phyloP scores from a whole-genome alignment of 345 rosid genomes.

The Gossypium raimondii region DNA sequence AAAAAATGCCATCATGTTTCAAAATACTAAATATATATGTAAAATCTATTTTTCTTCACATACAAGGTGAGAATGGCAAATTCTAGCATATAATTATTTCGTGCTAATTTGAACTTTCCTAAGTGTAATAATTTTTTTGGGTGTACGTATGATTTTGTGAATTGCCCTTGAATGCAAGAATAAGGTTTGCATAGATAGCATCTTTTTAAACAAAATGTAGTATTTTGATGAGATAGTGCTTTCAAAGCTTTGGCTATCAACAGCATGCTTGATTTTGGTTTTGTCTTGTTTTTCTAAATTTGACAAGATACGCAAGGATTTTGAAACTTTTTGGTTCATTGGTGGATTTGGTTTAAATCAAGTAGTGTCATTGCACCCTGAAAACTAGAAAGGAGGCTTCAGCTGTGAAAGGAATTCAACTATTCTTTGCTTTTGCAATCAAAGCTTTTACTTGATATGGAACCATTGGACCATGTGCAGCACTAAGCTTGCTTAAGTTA shows the following conservation, averaged over 20 bases:
- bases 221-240: neutral
- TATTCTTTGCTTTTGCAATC: neutral
- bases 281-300: neutral
- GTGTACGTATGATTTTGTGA: neutral
- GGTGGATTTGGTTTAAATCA: neutral
- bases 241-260: neutral
- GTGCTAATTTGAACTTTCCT: too few species aligned
- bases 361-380: neutral
- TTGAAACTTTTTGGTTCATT: neutral
- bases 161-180: neutral
- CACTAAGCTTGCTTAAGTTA: neutral
- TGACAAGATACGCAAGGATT: neutral
- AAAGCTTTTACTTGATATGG: neutral
- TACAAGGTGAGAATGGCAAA: neutral
- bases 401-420: neutral
- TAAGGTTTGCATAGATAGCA: neutral
- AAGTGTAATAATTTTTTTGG: neutral
- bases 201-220: neutral
- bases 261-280: neutral
- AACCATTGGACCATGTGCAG: neutral
- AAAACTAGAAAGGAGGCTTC: neutral
- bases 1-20: too few species aligned
- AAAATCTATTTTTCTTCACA: too few species aligned
- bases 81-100: neutral
- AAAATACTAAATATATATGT: too few species aligned